phyloP scores from a whole-genome alignment of 805 yeast genomes.

The Barnettozyma vustinii region DNA sequence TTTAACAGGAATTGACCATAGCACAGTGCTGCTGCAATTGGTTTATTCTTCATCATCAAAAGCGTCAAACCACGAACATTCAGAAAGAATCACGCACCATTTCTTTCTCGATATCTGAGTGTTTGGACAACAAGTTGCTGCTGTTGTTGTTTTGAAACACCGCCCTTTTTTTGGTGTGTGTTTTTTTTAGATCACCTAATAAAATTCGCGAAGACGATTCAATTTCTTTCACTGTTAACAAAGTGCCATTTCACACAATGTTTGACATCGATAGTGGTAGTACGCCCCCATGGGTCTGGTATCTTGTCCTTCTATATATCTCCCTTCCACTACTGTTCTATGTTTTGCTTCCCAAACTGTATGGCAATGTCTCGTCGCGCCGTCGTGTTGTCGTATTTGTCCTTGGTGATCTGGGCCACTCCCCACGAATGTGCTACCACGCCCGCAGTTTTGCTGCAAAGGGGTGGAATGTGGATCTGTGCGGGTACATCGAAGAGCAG shows the following conservation, averaged over 20 bases:
- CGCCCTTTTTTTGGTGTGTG: neutral
- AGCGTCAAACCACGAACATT: too few relatives aligned
- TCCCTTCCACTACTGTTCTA: constrained; percentile 32
- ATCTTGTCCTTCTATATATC: constrained; percentile 41
- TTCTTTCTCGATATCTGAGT: neutral
- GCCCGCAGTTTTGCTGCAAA: constrained; percentile 65
- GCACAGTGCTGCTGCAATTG: neutral
- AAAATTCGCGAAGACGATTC: neutral
- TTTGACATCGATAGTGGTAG: neutral
- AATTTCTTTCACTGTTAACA: too few relatives aligned
- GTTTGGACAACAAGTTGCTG: neutral
- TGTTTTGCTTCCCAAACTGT: constrained; percentile 29
- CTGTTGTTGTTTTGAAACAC: neutral
- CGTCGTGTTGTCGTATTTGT: constrained; percentile 73
- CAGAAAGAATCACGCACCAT: neutral
- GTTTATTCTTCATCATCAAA: neutral
- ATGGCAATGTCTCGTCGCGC: constrained; percentile 31
- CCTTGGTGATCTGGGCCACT: constrained; percentile 89
- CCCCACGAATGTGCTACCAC: constrained; percentile 93
- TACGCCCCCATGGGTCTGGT: constrained; percentile 34
- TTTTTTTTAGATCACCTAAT: neutral
- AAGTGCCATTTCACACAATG: neutral
- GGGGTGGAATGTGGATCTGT: constrained; percentile 73
- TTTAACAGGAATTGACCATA: too few relatives aligned
- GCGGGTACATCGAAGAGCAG: constrained; percentile 70